Base-by-base conservation (phyloP, 2,329 filamentous ascomycete genomes). In the Botrytis byssoidea region DNA sequence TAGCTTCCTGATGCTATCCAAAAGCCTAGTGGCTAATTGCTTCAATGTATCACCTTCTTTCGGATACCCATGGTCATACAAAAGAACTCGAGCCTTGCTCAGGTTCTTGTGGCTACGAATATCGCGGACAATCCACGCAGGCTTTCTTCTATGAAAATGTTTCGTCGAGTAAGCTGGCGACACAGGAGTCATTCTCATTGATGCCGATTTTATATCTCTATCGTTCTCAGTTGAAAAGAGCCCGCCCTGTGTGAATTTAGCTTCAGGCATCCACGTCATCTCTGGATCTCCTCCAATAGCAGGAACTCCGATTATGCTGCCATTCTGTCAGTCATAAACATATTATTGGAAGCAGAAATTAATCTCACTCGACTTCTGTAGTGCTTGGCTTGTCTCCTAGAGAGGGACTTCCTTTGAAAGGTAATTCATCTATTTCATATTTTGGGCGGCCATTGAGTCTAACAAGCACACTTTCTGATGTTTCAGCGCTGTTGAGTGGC, bases 21-120 rank as follows among this genome's bases (percentile, higher is more conserved):
- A 40, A n/a, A 67, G 46, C 20, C 35, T 55, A 18, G 20, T 55
- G 25, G 32, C 46, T 4, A 55, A 40, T 40, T 68, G 48, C 40
- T 68, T 68, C 25, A 68, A 42, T 42, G 48, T 57, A 22, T 68
- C 65, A 29, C 65, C 35, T 20, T 55, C 35, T 40, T 68, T 42
- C 9, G 46, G 35, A 12, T 22, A 57, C 35, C 65, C 46, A 29
- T 67, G 32, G 32, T 14, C 64, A 67, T 51, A 67, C 6, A 67
- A 29, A 67, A 67, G 44, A 37, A 67, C 32, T n/a, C 64, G 44
- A 20, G 32, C 46, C 64, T 55, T 67, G 12, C 48, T 25, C 12
- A 55, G 46, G 14, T 68, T 35, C 8, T 55, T 29, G 7, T 25
- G 46, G 4, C 46, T 55, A 14, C 48, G 25, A 68, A 57, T 40